Percentiles rank a stretch among this genome's conserved stretches.
phyloP scores from a whole-genome alignment of 768 basidiomycete species.

The Lactarius indigo region DNA sequence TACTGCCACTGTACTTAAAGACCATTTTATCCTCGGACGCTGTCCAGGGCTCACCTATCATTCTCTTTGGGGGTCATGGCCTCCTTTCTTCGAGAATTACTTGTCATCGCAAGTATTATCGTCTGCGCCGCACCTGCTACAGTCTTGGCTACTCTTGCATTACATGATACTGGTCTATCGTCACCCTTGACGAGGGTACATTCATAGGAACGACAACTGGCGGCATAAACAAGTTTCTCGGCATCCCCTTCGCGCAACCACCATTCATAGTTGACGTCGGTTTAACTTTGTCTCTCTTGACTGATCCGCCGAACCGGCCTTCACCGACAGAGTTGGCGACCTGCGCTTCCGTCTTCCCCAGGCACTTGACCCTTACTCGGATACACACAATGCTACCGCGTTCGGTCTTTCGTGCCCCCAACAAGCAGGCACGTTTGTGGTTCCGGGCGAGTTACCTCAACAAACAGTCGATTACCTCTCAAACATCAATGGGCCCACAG shows the following conservation, averaged over 20 bases:
- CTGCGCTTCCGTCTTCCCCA: conserved; percentile 38
- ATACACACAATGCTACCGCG: conserved; percentile 16
- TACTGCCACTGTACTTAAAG: no score
- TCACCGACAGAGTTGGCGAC: conserved; percentile 31
- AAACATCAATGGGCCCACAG: not conserved
- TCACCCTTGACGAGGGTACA: conserved; percentile 31
- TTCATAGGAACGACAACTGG: conserved; percentile 31
- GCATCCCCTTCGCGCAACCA: conserved; percentile 40
- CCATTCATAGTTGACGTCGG: conserved; percentile 31
- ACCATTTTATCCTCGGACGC: no score
- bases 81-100: not conserved
- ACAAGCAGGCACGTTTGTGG: conserved; percentile 7
- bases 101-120: not conserved
- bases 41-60: no score
- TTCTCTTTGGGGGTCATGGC: not conserved
- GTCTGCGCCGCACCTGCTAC: not conserved
- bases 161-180: conserved; percentile 5
- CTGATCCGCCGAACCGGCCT: not conserved
- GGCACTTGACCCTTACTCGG: conserved; percentile 15
- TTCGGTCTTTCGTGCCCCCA: conserved; percentile 29
- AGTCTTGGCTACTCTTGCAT: not conserved
- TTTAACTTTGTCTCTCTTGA: not conserved
- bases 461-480: not conserved
- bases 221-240: conserved; percentile 34
- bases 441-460: not conserved